Percentiles rank a stretch among this genome's conserved stretches.
phyloP scores from a whole-genome alignment of 805 yeast genomes.

The Torulaspora franciscae region DNA sequence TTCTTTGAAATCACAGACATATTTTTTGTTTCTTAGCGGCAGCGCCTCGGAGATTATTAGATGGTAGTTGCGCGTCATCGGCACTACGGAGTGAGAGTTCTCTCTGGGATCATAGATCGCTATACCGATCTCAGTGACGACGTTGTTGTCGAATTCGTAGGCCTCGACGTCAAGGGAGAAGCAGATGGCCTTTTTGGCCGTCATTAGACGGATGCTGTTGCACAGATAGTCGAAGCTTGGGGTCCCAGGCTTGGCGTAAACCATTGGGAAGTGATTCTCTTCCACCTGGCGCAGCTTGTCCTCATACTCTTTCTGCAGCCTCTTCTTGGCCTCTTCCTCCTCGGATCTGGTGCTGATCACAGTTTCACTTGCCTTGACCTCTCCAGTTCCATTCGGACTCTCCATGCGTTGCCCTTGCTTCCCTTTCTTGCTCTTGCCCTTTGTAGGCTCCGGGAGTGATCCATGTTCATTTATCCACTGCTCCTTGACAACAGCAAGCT shows the following conservation, averaged over 20 bases:
- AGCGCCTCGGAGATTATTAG: conserved; percentile 44
- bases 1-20: conserved; percentile 50
- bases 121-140: conserved; percentile 54
- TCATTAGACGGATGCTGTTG: conserved; percentile 22
- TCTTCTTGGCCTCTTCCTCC: conserved; percentile 5
- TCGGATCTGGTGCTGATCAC: neutral
- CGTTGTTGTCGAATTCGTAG: conserved; percentile 41
- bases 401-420: neutral
- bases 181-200: conserved; percentile 32
- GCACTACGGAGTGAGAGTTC: conserved; percentile 39
- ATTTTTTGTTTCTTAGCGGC: conserved; percentile 46
- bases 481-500: conserved; percentile 10
- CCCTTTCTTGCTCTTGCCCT: conserved; percentile 5
- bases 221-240: conserved; percentile 21
- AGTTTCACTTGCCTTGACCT: neutral
- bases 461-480: conserved; percentile 14
- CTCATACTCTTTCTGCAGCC: conserved; percentile 11
- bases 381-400: neutral
- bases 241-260: conserved; percentile 22
- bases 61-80: conserved; percentile 41
- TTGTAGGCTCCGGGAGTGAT: conserved; percentile 7
- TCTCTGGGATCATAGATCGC: conserved; percentile 51
- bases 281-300: conserved; percentile 14
- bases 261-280: conserved; percentile 24
- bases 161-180: conserved; percentile 56